Conservation (phyloP, 768 basidiomycete genomes). For the Amanita phalloides region DNA sequence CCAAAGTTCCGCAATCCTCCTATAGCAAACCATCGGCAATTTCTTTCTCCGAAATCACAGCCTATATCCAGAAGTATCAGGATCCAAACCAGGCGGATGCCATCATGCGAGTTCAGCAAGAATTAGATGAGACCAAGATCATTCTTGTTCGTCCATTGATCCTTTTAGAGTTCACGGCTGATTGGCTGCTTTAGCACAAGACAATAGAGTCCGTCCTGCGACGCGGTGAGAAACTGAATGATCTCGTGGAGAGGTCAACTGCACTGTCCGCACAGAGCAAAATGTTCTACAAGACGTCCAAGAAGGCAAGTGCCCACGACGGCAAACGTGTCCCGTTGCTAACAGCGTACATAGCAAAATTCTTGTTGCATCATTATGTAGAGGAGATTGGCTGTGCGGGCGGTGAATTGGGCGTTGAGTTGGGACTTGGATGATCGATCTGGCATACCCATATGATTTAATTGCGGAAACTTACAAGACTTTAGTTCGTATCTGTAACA, state of each 20-base stretch:
- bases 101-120: conserved; percentile 97
- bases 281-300: conserved; percentile 99
- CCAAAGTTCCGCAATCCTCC: conserved; percentile 64
- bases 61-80: conserved; percentile 87
- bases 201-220: conserved; percentile 96
- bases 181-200: conserved; percentile 63
- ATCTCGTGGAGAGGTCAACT: conserved; percentile 88
- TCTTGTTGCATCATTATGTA: conserved; percentile 88
- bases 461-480: neutral
- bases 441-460: neutral
- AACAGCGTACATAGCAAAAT: conserved; percentile 63
- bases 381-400: conserved; percentile 1
- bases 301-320: conserved; percentile 56
- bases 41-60: conserved; percentile 66
- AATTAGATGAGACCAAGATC: conserved; percentile 98
- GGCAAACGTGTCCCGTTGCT: conserved; percentile 4
- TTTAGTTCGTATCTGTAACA: neutral
- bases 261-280: conserved; percentile 84
- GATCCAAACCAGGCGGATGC: conserved; percentile 95
- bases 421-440: neutral
- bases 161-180: neutral
- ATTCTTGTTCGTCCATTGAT: conserved; percentile 50
- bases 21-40: conserved; percentile 57
- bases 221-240: conserved; percentile 94
- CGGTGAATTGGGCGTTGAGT: neutral